Base-by-base conservation (phyloP, 2,329 filamentous ascomycete species). In the Trematosphaeria pertusa region DNA sequence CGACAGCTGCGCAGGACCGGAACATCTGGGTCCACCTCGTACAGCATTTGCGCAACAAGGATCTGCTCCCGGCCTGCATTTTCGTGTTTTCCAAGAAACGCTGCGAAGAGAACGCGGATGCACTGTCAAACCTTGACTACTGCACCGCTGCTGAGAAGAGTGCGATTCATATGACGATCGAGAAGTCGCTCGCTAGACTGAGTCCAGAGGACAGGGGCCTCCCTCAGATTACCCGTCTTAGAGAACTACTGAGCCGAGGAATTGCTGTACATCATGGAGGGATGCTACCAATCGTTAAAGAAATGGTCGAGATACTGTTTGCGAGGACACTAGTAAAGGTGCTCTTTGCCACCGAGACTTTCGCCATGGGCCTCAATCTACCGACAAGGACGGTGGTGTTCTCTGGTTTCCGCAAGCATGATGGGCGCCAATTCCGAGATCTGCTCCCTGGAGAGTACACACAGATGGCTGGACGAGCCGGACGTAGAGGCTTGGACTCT, bases 51-150 rank as follows among this genome's bases (percentile, higher is more conserved):
- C 89, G 87, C 62, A 96, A 96, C 71, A 85, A 91, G 41, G 90
- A 85, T 37, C 80, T 99, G 3, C 82, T 99, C 3, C 94, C 94
- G 0, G 91, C 89, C 7, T 97, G 93, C 70, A 96, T 99, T 58
- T 99, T 99, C 67, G 93, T 99, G 45, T 99, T 99, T 73, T 99
- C 94, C 2, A 99, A 97, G 76, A 96, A 94, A 73, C 82, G 94
- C 41, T 97, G 94, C 63, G 94, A 99, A 71, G 91, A 97, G 67
- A 99, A 97, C 69, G 94, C 94, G 0, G 91, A 97, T 68, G 93
- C 94, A 0, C 79, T 99, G 17, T 93, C 89, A 52, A 97, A 97
- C 65, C 87, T 96, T 58, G 94, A 99, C 66, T 97, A 96, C 65
- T 95, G 89, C 68, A 97, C 88, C 5, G 91, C 92, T 0, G 82